These are phyloP conservation scores for Balansia obtecta DNA, from an alignment of 2,329 filamentous ascomycete genomes.

Conservation along the genomic window DNA sequence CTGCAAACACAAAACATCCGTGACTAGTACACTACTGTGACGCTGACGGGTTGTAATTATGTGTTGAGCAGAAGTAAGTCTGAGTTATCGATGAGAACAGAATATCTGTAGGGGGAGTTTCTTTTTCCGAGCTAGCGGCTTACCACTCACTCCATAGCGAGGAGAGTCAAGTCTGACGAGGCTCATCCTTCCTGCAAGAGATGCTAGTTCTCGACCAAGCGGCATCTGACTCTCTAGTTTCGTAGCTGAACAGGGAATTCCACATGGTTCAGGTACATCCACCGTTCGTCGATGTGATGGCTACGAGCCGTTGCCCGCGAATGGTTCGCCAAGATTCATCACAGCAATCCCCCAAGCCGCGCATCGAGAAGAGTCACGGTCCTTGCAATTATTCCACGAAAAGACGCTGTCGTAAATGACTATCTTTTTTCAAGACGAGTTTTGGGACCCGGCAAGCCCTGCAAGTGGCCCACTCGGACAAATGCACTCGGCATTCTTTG, in stretches of 20 bases:
- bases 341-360: background rate
- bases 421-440: background rate
- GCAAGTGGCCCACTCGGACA: background rate
- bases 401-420: background rate
- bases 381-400: background rate
- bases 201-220: background rate
- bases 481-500: background rate
- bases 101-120: background rate
- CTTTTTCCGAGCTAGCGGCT: background rate
- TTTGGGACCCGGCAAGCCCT: conserved; percentile 1
- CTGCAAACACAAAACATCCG: no score
- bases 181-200: background rate
- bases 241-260: background rate
- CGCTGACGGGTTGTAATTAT: background rate
- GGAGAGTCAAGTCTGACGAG: conserved; percentile 2
- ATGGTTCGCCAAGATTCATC: conserved; percentile 1
- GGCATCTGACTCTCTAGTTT: background rate
- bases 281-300: background rate
- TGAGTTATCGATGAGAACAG: background rate
- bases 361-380: background rate
- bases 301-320: background rate
- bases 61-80: background rate
- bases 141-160: background rate
- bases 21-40: background rate
- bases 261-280: background rate